Conservation (phyloP, 345 rosid genomes). For the Murraya paniculata region DNA sequence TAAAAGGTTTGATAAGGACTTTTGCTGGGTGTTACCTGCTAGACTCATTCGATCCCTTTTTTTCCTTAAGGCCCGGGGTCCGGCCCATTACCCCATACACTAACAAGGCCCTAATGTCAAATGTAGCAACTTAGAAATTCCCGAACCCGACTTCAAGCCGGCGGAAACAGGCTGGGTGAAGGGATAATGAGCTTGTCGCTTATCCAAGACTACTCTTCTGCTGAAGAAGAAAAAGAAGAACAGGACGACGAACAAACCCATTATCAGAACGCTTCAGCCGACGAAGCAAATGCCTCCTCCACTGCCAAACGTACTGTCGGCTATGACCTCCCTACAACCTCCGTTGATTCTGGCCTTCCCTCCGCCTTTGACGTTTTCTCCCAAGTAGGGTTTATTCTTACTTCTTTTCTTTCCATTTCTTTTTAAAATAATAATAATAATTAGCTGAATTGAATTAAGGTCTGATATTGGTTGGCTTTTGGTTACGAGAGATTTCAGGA, state of each 20-base stretch:
- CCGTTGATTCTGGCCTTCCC: constrained; percentile 60
- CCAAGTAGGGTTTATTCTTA: constrained; percentile 39
- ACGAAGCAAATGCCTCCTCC: constrained; percentile 28
- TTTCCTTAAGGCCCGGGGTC: no score
- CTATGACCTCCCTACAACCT: constrained; percentile 36
- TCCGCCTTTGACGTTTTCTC: constrained; percentile 86
- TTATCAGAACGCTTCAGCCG: constrained; percentile 35
- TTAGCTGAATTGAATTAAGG: background rate
- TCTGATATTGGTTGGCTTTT: constrained; percentile 8
- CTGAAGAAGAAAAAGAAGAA: constrained; percentile 65
- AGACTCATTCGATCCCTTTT: no score
- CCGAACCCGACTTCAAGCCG: background rate
- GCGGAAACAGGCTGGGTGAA: background rate
- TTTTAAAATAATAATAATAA: no score
- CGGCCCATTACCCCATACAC: no score
- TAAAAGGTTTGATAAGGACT: no score
- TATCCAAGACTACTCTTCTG: constrained; percentile 81
- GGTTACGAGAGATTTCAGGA: constrained; percentile 65
- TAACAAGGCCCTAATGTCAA: no score
- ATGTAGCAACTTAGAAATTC: no score
- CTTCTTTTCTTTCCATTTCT: background rate
- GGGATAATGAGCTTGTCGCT: constrained; percentile 72
- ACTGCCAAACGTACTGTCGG: constrained; percentile 11
- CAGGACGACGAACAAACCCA: constrained; percentile 25
- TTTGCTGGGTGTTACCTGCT: no score